Conservation (phyloP, 495 filamentous ascomycete genomes). For the Penicillium samsonianum region DNA sequence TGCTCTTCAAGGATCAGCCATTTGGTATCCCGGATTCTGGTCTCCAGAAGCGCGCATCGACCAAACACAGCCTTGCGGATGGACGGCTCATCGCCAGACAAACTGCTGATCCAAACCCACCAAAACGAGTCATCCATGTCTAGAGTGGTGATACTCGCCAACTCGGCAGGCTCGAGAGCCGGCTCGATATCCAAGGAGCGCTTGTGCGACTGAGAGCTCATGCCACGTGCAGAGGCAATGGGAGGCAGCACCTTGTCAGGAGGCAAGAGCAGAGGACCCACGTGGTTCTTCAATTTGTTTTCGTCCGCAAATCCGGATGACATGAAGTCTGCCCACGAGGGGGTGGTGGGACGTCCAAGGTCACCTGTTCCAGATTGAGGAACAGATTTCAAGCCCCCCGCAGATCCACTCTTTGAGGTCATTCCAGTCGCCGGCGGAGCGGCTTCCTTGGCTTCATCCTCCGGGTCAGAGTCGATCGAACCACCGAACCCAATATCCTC, state of each 20-base stretch:
- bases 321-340: conserved; percentile 97
- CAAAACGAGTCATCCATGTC: conserved; percentile 96
- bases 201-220: conserved; percentile 86
- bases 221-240: conserved; percentile 66
- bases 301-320: conserved; percentile 89
- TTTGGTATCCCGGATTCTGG: conserved; percentile 71
- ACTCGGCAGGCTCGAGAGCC: conserved; percentile 83
- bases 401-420: conserved; percentile 31
- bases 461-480: conserved; percentile 66
- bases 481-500: conserved; percentile 91
- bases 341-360: conserved; percentile 84
- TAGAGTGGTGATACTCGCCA: conserved; percentile 84
- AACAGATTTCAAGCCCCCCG: conserved; percentile 52
- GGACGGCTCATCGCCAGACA: conserved; percentile 84
- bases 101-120: conserved; percentile 99
- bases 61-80: conserved; percentile 91
- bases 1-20: conserved; percentile 98
- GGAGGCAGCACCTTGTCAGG: conserved; percentile 90
- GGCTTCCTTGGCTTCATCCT: conserved; percentile 54
- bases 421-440: conserved; percentile 36
- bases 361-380: conserved; percentile 63
- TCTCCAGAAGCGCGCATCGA: conserved; percentile 89
- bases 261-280: conserved; percentile 70
- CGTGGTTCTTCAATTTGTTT: conserved; percentile 47
- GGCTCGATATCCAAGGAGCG: conserved; percentile 63